Conservation (phyloP, 768 basidiomycete genomes). For the Crassisporium funariophilum region DNA sequence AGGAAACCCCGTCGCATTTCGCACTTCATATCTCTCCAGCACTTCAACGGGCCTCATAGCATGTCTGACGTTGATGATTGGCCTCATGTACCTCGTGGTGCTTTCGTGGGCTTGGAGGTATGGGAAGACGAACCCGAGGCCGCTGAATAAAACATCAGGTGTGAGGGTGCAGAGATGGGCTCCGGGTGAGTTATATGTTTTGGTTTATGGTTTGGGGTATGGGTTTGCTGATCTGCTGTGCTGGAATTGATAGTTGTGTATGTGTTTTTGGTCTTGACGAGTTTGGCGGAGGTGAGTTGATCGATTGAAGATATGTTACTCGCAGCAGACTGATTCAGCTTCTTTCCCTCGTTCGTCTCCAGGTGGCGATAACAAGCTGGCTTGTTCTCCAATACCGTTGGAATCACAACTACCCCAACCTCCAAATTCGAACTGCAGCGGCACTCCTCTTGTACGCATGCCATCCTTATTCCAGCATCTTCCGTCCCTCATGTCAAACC, state of each 20-base stretch:
- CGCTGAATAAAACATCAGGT: conserved; percentile 53
- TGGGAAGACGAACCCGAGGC: conserved; percentile 45
- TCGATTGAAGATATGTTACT: not conserved
- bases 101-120: conserved; percentile 53
- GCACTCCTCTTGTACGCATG: conserved; percentile 52
- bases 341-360: conserved; percentile 1
- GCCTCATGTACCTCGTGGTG: conserved; percentile 49
- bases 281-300: conserved; percentile 47
- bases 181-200: conserved; percentile 43
- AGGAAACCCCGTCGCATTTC: conserved; percentile 12
- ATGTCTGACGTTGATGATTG: conserved; percentile 36
- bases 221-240: conserved; percentile 16
- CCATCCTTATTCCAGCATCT: not conserved
- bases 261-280: conserved; percentile 48
- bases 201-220: not conserved
- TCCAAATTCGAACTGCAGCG: conserved; percentile 42
- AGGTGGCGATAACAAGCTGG: conserved; percentile 62
- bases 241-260: conserved; percentile 47
- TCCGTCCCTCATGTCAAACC: not conserved
- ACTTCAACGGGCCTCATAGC: conserved; percentile 38
- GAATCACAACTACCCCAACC: conserved; percentile 54
- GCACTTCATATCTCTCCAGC: conserved; percentile 33
- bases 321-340: not conserved
- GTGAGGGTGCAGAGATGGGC: conserved; percentile 50
- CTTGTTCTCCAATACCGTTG: conserved; percentile 57